Conservation (phyloP, 768 basidiomycete genomes). For the Gymnopilus dilepis region DNA sequence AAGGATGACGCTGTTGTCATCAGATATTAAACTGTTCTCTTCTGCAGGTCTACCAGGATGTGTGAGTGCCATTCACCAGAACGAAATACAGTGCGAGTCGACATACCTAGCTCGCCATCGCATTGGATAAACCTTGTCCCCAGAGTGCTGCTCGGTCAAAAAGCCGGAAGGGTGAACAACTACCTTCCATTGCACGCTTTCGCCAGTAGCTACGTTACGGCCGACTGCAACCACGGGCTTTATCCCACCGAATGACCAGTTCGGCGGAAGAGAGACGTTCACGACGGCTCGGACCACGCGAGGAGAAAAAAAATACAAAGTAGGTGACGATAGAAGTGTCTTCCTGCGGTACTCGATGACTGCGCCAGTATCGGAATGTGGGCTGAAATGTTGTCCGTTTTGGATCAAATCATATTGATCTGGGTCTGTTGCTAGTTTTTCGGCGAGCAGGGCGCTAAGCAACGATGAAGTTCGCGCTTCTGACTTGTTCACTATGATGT, state of each 20-base stretch:
- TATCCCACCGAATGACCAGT: not conserved
- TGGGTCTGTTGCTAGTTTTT: not conserved
- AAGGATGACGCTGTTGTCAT: not conserved
- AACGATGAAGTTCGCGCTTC: not conserved
- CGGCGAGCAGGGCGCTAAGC: not conserved
- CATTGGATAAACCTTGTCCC: not conserved
- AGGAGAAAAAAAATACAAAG: not conserved
- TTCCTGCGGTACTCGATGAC: not conserved
- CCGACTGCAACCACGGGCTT: not conserved
- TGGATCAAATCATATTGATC: not conserved
- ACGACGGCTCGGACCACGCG: not conserved
- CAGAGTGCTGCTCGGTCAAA: not conserved
- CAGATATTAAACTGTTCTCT: not conserved
- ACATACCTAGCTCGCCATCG: not conserved
- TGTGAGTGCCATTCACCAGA: not conserved
- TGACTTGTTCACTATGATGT: not conserved
- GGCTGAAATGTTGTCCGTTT: not conserved
- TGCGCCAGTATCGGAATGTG: not conserved
- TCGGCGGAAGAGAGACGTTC: not conserved
- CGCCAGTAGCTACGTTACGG: not conserved
- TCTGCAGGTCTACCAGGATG: not conserved
- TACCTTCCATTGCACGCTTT: not conserved
- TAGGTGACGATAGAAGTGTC: not conserved
- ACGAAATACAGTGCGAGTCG: not conserved
- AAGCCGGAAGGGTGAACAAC: conserved; percentile 1